These are phyloP conservation scores for Carex arenaria DNA, from an alignment of 202 grass and related monocot genomes.

Conservation along the genomic window DNA sequence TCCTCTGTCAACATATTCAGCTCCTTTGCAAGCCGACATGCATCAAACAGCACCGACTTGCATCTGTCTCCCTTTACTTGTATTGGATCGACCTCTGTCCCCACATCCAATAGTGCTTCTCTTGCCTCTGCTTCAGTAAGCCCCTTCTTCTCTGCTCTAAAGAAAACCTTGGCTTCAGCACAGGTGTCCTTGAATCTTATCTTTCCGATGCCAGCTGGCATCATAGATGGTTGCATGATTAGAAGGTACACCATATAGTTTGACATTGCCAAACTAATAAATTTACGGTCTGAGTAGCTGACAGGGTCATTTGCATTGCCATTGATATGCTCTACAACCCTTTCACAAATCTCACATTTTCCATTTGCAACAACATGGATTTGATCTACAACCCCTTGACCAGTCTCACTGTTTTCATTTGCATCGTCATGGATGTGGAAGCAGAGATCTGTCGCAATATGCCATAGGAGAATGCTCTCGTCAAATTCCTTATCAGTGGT, in stretches of 20 bases:
- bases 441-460: constrained; percentile 46
- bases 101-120: too few relatives aligned
- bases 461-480: constrained; percentile 63
- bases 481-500: constrained; percentile 48
- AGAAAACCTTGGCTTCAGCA: constrained; percentile 5
- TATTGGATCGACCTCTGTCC: too few relatives aligned
- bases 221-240: constrained; percentile 15
- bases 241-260: constrained; percentile 22
- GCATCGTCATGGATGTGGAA: neutral
- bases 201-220: neutral
- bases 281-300: neutral
- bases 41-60: too few relatives aligned
- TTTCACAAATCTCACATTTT: too few relatives aligned
- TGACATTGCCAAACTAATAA: constrained; percentile 6
- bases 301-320: too few relatives aligned
- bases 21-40: too few relatives aligned
- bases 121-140: neutral
- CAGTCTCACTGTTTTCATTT: too few relatives aligned
- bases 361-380: too few relatives aligned
- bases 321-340: too few relatives aligned
- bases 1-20: too few relatives aligned
- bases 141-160: neutral
- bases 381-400: too few relatives aligned
- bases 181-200: constrained; percentile 14
- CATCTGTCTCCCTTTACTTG: too few relatives aligned